A percentile compares a stretch with the other conserved stretches of the same genome.
Conservation (phyloP, 495 filamentous ascomycete genomes). For the Aspergillus incahuasiensis region DNA sequence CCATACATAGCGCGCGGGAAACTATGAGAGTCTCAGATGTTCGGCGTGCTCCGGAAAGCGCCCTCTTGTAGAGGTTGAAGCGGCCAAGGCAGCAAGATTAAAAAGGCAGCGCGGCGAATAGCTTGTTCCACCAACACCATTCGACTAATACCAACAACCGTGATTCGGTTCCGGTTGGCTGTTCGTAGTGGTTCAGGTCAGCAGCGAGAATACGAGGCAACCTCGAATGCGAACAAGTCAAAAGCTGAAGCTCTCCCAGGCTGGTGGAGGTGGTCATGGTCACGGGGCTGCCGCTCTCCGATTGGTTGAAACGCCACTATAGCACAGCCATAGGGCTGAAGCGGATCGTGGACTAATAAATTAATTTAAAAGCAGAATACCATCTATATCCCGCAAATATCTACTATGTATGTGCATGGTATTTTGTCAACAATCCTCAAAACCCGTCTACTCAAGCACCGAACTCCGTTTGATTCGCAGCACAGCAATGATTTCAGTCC, state of each 20-base stretch:
- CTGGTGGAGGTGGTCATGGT: slow-evolving; percentile 6
- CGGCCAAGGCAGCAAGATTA: slow-evolving; percentile 24
- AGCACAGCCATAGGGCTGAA: background rate
- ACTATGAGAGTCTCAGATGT: slow-evolving; percentile 18
- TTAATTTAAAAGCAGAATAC: no score
- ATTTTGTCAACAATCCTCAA: background rate
- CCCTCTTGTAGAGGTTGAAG: background rate
- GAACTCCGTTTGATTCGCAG: background rate
- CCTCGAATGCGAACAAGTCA: background rate
- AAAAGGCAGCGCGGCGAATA: background rate
- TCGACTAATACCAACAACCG: background rate
- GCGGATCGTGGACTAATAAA: no score
- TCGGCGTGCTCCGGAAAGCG: background rate
- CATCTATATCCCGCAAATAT: background rate
- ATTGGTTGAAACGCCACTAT: slow-evolving; percentile 1
- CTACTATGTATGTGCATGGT: slow-evolving; percentile 8
- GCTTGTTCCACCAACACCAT: slow-evolving; percentile 1
- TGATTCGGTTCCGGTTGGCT: background rate
- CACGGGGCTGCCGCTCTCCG: slow-evolving; percentile 11
- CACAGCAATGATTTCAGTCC: slow-evolving; percentile 27
- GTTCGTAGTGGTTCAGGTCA: background rate
- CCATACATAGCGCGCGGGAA: slow-evolving; percentile 22
- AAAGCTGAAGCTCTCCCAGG: background rate
- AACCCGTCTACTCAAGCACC: background rate
- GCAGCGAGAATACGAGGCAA: background rate